phyloP scores from a whole-genome alignment of 148 eudicot species.

The Chenopodium berlandieri region DNA sequence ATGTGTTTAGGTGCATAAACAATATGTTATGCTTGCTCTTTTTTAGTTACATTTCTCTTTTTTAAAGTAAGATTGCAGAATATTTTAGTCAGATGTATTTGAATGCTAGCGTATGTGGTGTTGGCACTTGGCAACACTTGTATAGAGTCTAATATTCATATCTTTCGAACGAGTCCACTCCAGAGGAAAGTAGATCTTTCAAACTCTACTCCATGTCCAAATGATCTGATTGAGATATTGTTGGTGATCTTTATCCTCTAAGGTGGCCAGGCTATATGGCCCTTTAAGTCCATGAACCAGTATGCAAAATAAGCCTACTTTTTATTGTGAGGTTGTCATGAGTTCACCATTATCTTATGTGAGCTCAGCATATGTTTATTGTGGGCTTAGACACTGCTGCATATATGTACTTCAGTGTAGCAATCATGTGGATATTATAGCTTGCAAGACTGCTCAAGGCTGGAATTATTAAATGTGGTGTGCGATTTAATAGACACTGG shows the following conservation, averaged over 20 bases:
- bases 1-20: slow-evolving; percentile 13
- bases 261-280: background rate
- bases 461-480: background rate
- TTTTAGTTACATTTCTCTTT: background rate
- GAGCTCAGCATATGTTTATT: background rate
- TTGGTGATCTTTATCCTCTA: background rate
- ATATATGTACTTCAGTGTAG: background rate
- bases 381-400: background rate
- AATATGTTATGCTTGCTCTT: background rate
- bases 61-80: too few relatives aligned
- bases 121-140: background rate
- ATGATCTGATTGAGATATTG: background rate
- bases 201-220: background rate
- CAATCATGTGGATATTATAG: background rate
- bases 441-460: background rate
- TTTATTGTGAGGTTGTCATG: background rate
- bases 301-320: too few relatives aligned
- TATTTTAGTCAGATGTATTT: background rate
- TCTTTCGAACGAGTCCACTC: background rate
- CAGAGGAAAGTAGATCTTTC: background rate
- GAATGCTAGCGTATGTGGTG: background rate
- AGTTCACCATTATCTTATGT: background rate
- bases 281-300: background rate
- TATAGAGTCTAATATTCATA: background rate
- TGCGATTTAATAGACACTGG: too few relatives aligned